These are phyloP conservation scores for Rhodosporidiobolus sp. DNA, from an alignment of 768 basidiomycete genomes.

Conservation along the genomic window DNA sequence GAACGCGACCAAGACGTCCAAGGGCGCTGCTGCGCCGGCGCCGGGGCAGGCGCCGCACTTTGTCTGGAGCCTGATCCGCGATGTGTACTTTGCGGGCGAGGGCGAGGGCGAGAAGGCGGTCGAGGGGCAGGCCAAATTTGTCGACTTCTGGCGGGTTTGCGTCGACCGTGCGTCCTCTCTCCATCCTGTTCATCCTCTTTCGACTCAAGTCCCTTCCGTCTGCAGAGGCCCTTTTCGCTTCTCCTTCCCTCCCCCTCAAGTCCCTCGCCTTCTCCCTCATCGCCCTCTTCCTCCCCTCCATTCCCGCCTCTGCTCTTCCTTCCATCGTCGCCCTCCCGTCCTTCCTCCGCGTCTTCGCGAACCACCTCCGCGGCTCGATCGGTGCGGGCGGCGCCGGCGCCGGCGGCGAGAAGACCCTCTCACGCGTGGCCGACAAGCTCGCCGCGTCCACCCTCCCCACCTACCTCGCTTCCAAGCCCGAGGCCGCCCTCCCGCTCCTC, in stretches of 20 bases:
- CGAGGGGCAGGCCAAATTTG: conserved; percentile 62
- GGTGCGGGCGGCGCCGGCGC: conserved; percentile 42
- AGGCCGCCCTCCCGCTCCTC: conserved; percentile 78
- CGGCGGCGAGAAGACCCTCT: conserved; percentile 68
- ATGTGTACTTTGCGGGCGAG: conserved; percentile 61
- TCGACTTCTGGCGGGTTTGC: conserved; percentile 83
- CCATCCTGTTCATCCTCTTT: neutral
- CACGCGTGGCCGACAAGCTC: conserved; percentile 80
- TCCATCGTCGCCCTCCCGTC: conserved; percentile 85
- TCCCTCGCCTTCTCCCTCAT: conserved; percentile 96
- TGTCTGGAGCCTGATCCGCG: conserved; percentile 80
- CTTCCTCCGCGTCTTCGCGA: conserved; percentile 95
- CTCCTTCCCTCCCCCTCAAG: conserved; percentile 78
- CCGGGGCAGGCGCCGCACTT: conserved; percentile 80
- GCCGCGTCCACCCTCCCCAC: conserved; percentile 70
- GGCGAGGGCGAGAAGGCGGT: conserved; percentile 25
- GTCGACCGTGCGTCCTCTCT: conserved; percentile 71
- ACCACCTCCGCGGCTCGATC: conserved; percentile 70
- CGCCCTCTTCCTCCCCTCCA: conserved; percentile 68
- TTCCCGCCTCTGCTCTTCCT: conserved; percentile 65
- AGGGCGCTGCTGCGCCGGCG: conserved; percentile 46
- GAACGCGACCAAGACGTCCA: conserved; percentile 41
- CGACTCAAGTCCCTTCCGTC: too few species aligned
- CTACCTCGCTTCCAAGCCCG: conserved; percentile 70
- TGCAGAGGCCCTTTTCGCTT: conserved; percentile 78